These are phyloP conservation scores for Aspergillus wentii DNA, from an alignment of 495 filamentous ascomycete genomes.

Conservation along the genomic window DNA sequence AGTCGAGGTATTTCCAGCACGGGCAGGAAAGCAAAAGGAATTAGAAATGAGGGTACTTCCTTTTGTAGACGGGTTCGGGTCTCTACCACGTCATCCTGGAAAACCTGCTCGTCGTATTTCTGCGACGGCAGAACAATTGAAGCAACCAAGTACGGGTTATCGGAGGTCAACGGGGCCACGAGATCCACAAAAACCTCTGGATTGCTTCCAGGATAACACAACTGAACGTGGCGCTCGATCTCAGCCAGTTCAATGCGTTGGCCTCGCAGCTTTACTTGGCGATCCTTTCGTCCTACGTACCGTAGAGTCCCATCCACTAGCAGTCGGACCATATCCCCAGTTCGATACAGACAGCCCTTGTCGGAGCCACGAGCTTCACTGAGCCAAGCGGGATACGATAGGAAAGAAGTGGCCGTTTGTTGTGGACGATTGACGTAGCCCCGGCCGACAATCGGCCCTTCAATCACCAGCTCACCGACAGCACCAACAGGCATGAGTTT, in stretches of 20 bases:
- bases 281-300: slow-evolving; percentile 14
- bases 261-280: slow-evolving; percentile 41
- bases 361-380: slow-evolving; percentile 5
- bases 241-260: slow-evolving; percentile 44
- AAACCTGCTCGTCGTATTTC: no score
- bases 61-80: not conserved
- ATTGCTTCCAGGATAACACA: not conserved
- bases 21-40: slow-evolving; percentile 5
- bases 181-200: slow-evolving; percentile 4
- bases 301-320: slow-evolving; percentile 10
- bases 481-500: slow-evolving; percentile 34
- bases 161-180: not conserved
- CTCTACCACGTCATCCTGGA: not conserved
- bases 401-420: slow-evolving; percentile 28
- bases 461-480: slow-evolving; percentile 41
- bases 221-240: slow-evolving; percentile 14
- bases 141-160: slow-evolving; percentile 3
- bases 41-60: slow-evolving; percentile 8
- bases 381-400: slow-evolving; percentile 30
- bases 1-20: slow-evolving; percentile 6
- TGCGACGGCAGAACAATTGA: no score
- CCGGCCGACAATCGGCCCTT: slow-evolving; percentile 34
- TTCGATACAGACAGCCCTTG: slow-evolving; percentile 16
- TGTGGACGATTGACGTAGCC: slow-evolving; percentile 36
- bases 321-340: slow-evolving; percentile 16